Base-by-base conservation (phyloP, 176 grass and related monocot species). In the Hyparrhenia diplandra region DNA sequence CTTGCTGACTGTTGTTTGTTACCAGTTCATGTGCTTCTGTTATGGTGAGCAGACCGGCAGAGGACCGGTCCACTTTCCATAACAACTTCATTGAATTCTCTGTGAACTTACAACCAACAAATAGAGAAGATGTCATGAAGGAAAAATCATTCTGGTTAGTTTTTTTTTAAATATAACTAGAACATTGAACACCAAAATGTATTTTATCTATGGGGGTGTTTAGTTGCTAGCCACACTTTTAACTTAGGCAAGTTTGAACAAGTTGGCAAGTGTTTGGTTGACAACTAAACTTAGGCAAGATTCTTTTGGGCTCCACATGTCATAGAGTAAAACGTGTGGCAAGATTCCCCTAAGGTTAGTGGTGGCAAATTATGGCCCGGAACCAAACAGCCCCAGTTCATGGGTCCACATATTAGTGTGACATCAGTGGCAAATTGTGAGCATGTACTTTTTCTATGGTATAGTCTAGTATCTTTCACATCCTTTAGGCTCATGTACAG, bases 1-100 rank as follows among this genome's bases (percentile, higher is more conserved):
- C 41, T 75, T 64, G 35, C 0, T 5, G 57, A 61, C 43, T 29
- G 64, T 5, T 70, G 70, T 78, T 82, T 85, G 66, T 82, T 77
- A 64, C 57, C 45, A 40, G 12, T 61, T 81, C 62, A 24, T 81
- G 12, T 75, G 62, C 28, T 58, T 67, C 46, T 49, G 46, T 49
- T 49, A 49, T 49, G 46, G 46, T 1, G 46, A 49, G 46, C 16
- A 49, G 46, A 49, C 46, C 1, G 16, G 46, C 5, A 17, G 46
- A 49, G 46, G 46, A 49, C 46, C 16, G 5, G 46, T 49, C 46
- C 16, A 17, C 46, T 49, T 49, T 14, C 46, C 16, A 49, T 49
- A 49, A 49, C 16, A 49, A 16, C 46, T 49, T 49, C 45, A 24
- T 43, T 46, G n/a, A 23, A n/a, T 76, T 79, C 64, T 30, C 21